phyloP scores from a whole-genome alignment of 1,284 basidiomycete species.

The Ceraceosorus guamensis region DNA sequence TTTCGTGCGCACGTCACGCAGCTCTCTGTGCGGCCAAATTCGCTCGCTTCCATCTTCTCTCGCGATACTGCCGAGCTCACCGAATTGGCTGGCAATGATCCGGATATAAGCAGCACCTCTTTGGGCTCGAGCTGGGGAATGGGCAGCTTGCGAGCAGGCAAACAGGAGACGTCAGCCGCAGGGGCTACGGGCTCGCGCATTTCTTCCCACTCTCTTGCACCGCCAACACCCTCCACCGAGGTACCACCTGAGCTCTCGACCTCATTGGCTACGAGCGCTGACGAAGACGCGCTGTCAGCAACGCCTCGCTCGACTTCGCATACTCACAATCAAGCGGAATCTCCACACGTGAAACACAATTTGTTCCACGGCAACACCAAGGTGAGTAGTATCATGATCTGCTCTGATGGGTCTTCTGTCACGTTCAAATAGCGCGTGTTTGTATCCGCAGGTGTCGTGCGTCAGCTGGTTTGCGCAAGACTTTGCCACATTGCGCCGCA shows the following conservation, averaged over 20 bases:
- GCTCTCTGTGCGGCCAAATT: conserved; percentile 22
- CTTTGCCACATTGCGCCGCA: conserved; percentile 30
- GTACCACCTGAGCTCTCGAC: background rate
- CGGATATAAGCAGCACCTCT: no score
- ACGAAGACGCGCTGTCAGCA: background rate
- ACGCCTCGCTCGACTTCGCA: no score
- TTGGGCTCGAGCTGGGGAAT: background rate
- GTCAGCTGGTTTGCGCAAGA: conserved; percentile 43
- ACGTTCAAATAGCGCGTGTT: no score
- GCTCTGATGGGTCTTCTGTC: no score
- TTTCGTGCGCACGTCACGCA: conserved; percentile 28
- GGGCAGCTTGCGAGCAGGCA: background rate
- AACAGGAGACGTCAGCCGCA: background rate
- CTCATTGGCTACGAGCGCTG: background rate
- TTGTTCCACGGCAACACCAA: conserved; percentile 29
- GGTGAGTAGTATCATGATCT: no score
- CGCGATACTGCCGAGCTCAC: conserved; percentile 3
- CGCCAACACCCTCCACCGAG: no score
- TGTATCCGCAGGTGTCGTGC: no score
- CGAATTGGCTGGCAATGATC: no score
- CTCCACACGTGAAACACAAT: conserved; percentile 40
- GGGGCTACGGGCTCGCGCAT: background rate
- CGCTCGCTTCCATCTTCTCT: conserved; percentile 30
- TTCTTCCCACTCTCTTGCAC: no score
- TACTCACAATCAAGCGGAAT: background rate